Base-by-base conservation (phyloP, 306 rosid species). In the Echinosophora koreensis region DNA sequence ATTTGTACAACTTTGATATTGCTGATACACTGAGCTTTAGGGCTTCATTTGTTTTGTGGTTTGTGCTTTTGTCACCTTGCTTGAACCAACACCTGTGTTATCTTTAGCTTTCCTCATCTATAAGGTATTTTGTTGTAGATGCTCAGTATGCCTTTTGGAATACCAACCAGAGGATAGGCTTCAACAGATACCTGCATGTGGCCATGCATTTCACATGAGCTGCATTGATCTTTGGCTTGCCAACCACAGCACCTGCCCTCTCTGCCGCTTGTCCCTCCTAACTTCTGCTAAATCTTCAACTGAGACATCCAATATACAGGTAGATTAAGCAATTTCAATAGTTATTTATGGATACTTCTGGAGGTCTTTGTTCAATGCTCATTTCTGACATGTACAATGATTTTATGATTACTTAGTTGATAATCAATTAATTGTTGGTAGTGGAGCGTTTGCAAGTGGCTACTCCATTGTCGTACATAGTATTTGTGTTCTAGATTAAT, bases 151-250 rank as follows among this genome's bases (percentile, higher is more conserved):
- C 85, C 93, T 93, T 57, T 84, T 90, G 71, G 97, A 89, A 72
- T 93, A 91, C 88, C 89, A 88, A 75, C 71, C 93, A 38, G 91
- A 93, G 35, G 98, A 93, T 46, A 89, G 87, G 83, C 92, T 93
- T 77, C 98, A 91, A 86, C 92, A 91, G 71, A 91, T 93, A 81
- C 98, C 97, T 73, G 83, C 87, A 34, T 93, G 98, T 66, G 90
- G 90, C 70, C 98, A 93, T 77, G 86, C 94, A 37, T 93, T 93
- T 81, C 97, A 93, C 77, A 83, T 89, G 83, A 85, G 81, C 74
- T 93, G 97, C 89, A 93, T 93, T 37, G 98, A 93, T 86, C 89
- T 82, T 82, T 93, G 98, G 98, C 97, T 93, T 30, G 6, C 93
- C 83, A 89, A 37, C 83, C 93, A 91, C 85, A 80, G 74, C 68